Percentiles rank a stretch among this genome's conserved stretches.
Evolutionary conservation across 805 yeast genomes (phyloP).

Genomic region (Candida silvatica): DNA sequence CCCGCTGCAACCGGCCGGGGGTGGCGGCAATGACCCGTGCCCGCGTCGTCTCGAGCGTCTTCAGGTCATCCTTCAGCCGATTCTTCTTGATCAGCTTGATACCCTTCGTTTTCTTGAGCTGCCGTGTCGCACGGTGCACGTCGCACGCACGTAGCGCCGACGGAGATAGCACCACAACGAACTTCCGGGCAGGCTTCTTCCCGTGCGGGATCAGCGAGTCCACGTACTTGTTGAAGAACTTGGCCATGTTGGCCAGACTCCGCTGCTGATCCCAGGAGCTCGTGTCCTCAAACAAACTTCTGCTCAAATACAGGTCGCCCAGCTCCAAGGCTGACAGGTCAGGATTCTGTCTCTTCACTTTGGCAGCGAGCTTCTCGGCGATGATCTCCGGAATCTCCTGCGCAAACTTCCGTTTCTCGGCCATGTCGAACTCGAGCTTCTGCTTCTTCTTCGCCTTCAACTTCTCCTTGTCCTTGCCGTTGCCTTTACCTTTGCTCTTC

Average conservation of each 20-base stretch:
- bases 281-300: conserved; percentile 52
- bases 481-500: conserved; percentile 17
- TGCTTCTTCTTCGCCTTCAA: conserved; percentile 56
- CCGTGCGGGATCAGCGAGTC: conserved; percentile 28
- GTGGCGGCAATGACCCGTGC: conserved; percentile 54
- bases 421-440: conserved; percentile 57
- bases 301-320: conserved; percentile 49
- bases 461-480: conserved; percentile 28
- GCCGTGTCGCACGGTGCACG: conserved; percentile 53
- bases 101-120: conserved; percentile 34
- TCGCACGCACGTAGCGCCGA: conserved; percentile 89
- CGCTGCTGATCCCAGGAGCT: conserved; percentile 47
- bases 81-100: conserved; percentile 71
- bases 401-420: conserved; percentile 49
- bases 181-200: conserved; percentile 22
- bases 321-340: conserved; percentile 72
- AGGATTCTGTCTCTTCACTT: conserved; percentile 50
- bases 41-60: conserved; percentile 32
- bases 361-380: conserved; percentile 57
- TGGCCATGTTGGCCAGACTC: conserved; percentile 43
- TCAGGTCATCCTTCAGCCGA: conserved; percentile 55
- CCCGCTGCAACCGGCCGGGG: conserved; percentile 47
- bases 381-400: conserved; percentile 48
- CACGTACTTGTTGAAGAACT: conserved; percentile 45
- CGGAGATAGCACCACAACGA: conserved; percentile 50